A percentile compares a stretch with the other conserved stretches of the same genome.
Conservation (phyloP, 1,139 yeast genomes). For the Diutina neorugosa region DNA sequence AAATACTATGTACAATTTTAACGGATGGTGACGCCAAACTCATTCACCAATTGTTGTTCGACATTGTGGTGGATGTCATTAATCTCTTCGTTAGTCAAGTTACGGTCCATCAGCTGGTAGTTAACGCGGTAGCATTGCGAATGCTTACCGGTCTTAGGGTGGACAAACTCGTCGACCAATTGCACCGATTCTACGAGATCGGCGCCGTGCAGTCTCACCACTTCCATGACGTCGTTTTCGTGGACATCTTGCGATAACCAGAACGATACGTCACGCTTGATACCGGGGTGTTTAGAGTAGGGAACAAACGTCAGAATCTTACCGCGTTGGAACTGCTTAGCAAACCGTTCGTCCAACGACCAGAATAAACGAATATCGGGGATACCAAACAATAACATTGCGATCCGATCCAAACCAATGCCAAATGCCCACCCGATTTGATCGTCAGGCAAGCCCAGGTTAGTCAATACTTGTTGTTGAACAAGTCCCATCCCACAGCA, state of each 20-base stretch:
- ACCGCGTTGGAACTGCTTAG: slow-evolving; percentile 55
- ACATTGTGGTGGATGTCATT: slow-evolving; percentile 59
- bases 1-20: slow-evolving; percentile 3
- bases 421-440: slow-evolving; percentile 96
- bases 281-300: slow-evolving; percentile 84
- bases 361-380: slow-evolving; percentile 94
- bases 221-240: slow-evolving; percentile 88
- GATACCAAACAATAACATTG: slow-evolving; percentile 88
- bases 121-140: slow-evolving; percentile 84
- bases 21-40: slow-evolving; percentile 52
- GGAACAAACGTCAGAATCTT: slow-evolving; percentile 68
- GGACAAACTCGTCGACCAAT: slow-evolving; percentile 69
- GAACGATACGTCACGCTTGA: slow-evolving; percentile 79
- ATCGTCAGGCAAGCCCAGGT: slow-evolving; percentile 54
- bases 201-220: slow-evolving; percentile 74
- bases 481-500: slow-evolving; percentile 96
- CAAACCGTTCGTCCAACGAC: slow-evolving; percentile 74
- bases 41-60: slow-evolving; percentile 37
- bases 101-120: slow-evolving; percentile 93
- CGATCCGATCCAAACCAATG: slow-evolving; percentile 86
- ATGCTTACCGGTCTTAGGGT: slow-evolving; percentile 66
- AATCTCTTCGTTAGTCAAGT: slow-evolving; percentile 70
- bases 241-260: slow-evolving; percentile 60
- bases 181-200: slow-evolving; percentile 82
- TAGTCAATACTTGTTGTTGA: slow-evolving; percentile 60